Percentiles rank a stretch among this genome's conserved stretches.
phyloP scores from a whole-genome alignment of 176 grass and related monocot species.

The Ensete glaucum region DNA sequence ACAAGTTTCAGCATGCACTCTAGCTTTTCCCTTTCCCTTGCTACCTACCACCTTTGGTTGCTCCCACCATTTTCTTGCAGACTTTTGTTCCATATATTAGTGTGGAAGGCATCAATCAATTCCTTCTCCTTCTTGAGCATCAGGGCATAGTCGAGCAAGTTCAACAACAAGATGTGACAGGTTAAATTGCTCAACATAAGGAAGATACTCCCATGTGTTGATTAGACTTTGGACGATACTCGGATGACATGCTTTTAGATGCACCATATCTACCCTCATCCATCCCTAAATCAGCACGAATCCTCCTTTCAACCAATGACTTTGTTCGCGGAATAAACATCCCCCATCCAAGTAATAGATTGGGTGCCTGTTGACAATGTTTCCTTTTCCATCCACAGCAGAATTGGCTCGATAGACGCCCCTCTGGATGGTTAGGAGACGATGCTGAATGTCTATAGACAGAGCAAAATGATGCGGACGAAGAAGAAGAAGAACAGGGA shows the following conservation, averaged over 20 bases:
- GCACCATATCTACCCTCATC: constrained; percentile 63
- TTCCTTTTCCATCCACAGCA: constrained; percentile 22
- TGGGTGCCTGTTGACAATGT: constrained; percentile 27
- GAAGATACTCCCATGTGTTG: constrained; percentile 65
- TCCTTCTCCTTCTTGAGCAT: constrained; percentile 62
- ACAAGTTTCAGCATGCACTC: constrained; percentile 37
- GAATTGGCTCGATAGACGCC: constrained; percentile 13
- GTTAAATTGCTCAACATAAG: constrained; percentile 89
- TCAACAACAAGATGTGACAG: constrained; percentile 75
- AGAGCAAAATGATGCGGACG: too few species aligned
- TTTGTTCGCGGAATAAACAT: constrained; percentile 53
- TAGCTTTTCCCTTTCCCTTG: constrained; percentile 37
- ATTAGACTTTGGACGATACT: constrained; percentile 74
- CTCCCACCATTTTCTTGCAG: constrained; percentile 31
- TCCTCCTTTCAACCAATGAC: constrained; percentile 57
- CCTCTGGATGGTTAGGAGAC: constrained; percentile 43
- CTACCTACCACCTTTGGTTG: constrained; percentile 15
- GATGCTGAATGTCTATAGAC: constrained; percentile 31
- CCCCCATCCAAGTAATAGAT: constrained; percentile 18
- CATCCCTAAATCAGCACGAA: constrained; percentile 51
- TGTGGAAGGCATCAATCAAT: constrained; percentile 63
- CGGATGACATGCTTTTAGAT: constrained; percentile 74
- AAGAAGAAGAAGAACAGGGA: too few species aligned
- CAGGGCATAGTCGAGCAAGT: constrained; percentile 71
- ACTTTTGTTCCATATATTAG: constrained; percentile 42